phyloP scores from a whole-genome alignment of 2,329 filamentous ascomycete genomes.

The Verruconis gallopava region DNA sequence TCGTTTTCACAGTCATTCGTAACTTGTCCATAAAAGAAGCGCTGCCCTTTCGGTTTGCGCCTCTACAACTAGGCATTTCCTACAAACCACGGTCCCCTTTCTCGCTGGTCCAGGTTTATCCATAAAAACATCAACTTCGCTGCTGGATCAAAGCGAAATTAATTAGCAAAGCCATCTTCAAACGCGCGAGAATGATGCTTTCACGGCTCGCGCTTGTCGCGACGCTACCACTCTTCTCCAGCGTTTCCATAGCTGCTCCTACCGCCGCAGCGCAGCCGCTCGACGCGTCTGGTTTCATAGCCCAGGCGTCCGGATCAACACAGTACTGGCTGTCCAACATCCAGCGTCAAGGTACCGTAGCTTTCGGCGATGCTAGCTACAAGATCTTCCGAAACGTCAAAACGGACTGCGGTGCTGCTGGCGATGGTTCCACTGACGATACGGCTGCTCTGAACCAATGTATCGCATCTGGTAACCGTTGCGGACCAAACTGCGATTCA shows the following conservation, averaged over 20 bases:
- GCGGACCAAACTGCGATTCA: conserved; percentile 70
- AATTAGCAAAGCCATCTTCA: not conserved
- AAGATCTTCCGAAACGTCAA: conserved; percentile 42
- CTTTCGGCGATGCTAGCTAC: conserved; percentile 51
- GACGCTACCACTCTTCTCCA: not conserved
- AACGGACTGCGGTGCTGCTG: conserved; percentile 29
- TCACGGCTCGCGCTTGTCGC: conserved; percentile 1
- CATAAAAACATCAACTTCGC: not conserved
- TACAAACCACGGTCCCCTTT: not conserved
- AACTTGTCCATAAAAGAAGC: not conserved
- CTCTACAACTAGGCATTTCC: no score
- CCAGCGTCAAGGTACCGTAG: conserved; percentile 52
- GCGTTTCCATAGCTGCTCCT: conserved; percentile 4
- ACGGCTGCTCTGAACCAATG: conserved; percentile 79
- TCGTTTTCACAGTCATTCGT: not conserved
- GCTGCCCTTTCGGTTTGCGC: not conserved
- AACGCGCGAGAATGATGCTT: not conserved
- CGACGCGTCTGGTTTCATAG: conserved; percentile 3
- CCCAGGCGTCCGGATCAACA: conserved; percentile 16
- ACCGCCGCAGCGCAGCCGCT: not conserved
- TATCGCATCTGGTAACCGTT: conserved; percentile 65
- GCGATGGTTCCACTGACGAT: conserved; percentile 62
- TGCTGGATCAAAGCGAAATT: not conserved
- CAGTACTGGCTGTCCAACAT: conserved; percentile 62
- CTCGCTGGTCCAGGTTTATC: not conserved